Percentiles rank a stretch among this genome's conserved stretches.
Evolutionary conservation across 306 rosid genomes (phyloP).

Genomic region (Vicia faba): DNA sequence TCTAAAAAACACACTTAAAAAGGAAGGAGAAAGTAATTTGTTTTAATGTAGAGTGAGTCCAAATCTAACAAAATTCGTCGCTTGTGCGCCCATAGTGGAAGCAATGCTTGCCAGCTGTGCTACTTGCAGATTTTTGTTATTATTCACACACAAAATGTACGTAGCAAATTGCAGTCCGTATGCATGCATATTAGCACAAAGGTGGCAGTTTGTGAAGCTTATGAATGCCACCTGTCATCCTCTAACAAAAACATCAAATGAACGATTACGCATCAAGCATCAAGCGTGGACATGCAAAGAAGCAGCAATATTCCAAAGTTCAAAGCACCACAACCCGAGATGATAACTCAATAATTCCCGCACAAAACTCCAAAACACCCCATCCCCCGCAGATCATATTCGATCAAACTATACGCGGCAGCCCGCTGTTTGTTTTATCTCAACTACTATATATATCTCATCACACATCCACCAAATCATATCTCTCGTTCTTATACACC

Average conservation of each 20-base stretch:
- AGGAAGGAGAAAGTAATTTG: too few species aligned
- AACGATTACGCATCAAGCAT: background rate
- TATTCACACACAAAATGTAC: background rate
- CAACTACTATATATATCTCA: background rate
- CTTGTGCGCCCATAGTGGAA: too few species aligned
- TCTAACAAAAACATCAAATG: conserved; percentile 1
- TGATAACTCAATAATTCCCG: conserved; percentile 31
- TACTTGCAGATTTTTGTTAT: background rate
- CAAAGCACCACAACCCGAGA: conserved; percentile 34
- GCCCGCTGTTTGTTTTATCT: background rate
- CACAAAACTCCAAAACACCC: background rate
- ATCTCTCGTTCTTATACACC: background rate
- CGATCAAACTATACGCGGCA: conserved; percentile 28
- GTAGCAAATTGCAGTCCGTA: background rate
- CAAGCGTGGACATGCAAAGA: background rate
- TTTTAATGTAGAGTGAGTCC: too few species aligned
- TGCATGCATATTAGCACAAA: background rate
- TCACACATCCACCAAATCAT: background rate
- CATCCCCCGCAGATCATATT: background rate
- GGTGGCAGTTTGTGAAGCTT: conserved; percentile 16
- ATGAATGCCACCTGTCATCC: conserved; percentile 20
- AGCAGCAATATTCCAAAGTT: background rate
- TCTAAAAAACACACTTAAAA: too few species aligned
- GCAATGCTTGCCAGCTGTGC: background rate
- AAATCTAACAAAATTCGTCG: too few species aligned